Percentiles rank a stretch among this genome's conserved stretches.
Evolutionary conservation across 768 basidiomycete genomes (phyloP).

Genomic region (Podaxis sp.): DNA sequence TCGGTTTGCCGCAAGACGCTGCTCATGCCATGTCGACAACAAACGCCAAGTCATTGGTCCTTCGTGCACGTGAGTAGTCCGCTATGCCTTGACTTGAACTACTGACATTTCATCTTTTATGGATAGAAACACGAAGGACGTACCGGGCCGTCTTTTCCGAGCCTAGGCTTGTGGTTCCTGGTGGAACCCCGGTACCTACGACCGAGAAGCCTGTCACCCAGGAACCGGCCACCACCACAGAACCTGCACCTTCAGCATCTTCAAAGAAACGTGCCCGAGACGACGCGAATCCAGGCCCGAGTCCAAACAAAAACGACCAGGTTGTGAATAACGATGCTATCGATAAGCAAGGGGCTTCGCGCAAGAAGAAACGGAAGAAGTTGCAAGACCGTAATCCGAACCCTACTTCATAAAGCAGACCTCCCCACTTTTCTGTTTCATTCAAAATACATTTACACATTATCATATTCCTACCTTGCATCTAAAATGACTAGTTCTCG

Average conservation of each 20-base stretch:
- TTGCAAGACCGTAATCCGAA: neutral
- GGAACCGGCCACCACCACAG: neutral
- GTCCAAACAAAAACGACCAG: neutral
- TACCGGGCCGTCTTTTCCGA: slow-evolving; percentile 81
- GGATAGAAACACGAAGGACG: slow-evolving; percentile 76
- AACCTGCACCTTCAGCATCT: neutral
- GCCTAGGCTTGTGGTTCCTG: slow-evolving; percentile 63
- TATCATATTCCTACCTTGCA: no score
- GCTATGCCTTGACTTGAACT: neutral
- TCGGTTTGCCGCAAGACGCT: slow-evolving; percentile 67
- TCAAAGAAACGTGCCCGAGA: slow-evolving; percentile 5
- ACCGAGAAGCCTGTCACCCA: neutral
- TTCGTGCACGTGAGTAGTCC: slow-evolving; percentile 66
- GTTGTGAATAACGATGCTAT: neutral
- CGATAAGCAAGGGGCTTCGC: slow-evolving; percentile 8
- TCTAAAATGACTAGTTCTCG: no score
- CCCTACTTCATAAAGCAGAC: neutral
- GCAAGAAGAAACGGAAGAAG: slow-evolving; percentile 11
- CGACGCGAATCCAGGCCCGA: neutral
- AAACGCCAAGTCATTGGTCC: slow-evolving; percentile 62
- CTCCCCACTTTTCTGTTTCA: no score
- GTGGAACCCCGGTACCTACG: neutral
- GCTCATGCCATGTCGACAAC: slow-evolving; percentile 64
- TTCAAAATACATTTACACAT: no score
- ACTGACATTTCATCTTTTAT: neutral